Evolutionary conservation across 768 basidiomycete genomes (phyloP).

Genomic region (Termitomyces sp.): DNA sequence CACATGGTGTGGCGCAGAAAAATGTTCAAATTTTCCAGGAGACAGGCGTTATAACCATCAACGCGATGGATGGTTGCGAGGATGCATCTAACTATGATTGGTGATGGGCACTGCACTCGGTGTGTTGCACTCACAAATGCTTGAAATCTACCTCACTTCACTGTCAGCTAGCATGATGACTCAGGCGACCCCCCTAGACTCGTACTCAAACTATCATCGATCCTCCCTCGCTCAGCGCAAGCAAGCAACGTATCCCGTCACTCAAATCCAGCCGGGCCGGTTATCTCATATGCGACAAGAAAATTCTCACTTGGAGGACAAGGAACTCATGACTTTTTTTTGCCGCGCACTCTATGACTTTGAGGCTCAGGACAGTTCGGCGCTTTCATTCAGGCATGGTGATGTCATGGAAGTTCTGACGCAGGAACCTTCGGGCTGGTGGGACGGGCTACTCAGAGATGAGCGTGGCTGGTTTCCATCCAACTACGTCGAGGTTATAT

Average conservation of each 20-base stretch:
- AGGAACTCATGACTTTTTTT: constrained; percentile 69
- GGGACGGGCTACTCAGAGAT: constrained; percentile 90
- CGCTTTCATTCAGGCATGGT: constrained; percentile 79
- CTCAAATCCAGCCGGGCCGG: not conserved
- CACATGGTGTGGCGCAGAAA: not conserved
- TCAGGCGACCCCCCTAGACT: constrained; percentile 24
- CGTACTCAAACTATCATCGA: constrained; percentile 15
- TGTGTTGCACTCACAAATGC: constrained; percentile 9
- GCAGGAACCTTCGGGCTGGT: constrained; percentile 92
- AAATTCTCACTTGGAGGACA: constrained; percentile 44
- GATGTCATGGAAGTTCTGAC: constrained; percentile 94
- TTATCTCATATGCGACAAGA: constrained; percentile 18
- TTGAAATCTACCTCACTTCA: constrained; percentile 7
- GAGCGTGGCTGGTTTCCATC: constrained; percentile 97
- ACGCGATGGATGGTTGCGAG: not conserved
- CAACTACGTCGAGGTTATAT: constrained; percentile 82
- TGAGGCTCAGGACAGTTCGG: constrained; percentile 76
- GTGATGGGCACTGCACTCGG: constrained; percentile 8
- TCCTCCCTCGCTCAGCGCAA: constrained; percentile 17
- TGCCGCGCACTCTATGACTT: constrained; percentile 93
- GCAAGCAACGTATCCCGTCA: not conserved
- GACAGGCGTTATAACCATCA: not conserved
- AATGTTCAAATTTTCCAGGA: not conserved
- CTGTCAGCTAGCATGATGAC: constrained; percentile 22
- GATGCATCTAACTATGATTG: constrained; percentile 4